phyloP scores from a whole-genome alignment of 805 yeast species.

The Ogataea nitratoaversa region DNA sequence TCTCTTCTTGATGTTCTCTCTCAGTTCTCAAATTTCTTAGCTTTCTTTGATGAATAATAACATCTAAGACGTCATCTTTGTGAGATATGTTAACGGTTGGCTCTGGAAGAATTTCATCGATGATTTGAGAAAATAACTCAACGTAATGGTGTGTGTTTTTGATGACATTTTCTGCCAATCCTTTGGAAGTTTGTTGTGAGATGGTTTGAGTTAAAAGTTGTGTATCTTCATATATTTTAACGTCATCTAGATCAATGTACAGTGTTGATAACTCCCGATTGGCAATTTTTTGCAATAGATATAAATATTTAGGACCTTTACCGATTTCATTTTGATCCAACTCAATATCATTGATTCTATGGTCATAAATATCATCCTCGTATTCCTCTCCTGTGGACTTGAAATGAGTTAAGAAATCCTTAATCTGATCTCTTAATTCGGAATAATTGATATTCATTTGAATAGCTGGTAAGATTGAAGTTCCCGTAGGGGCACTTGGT shows the following conservation, averaged over 20 bases:
- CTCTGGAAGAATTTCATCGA: constrained; percentile 80
- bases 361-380: constrained; percentile 33
- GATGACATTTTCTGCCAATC: constrained; percentile 53
- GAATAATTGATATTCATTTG: constrained; percentile 51
- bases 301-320: constrained; percentile 69
- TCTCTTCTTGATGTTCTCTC: constrained; percentile 63
- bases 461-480: constrained; percentile 24
- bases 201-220: constrained; percentile 15
- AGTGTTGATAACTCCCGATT: constrained; percentile 74
- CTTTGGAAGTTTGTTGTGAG: constrained; percentile 14
- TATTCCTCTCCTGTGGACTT: constrained; percentile 34
- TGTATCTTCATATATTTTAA: constrained; percentile 62
- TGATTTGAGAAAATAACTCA: constrained; percentile 69
- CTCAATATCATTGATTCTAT: constrained; percentile 28
- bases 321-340: constrained; percentile 25
- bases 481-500: constrained; percentile 13
- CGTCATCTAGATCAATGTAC: constrained; percentile 78
- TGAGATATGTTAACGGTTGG: constrained; percentile 79
- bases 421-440: constrained; percentile 52
- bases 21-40: constrained; percentile 73
- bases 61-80: constrained; percentile 88
- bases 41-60: constrained; percentile 84
- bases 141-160: constrained; percentile 75
- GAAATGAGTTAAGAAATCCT: constrained; percentile 66
- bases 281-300: constrained; percentile 70